phyloP scores from a whole-genome alignment of 495 filamentous ascomycete species.

The Alectoria sarmentosa region DNA sequence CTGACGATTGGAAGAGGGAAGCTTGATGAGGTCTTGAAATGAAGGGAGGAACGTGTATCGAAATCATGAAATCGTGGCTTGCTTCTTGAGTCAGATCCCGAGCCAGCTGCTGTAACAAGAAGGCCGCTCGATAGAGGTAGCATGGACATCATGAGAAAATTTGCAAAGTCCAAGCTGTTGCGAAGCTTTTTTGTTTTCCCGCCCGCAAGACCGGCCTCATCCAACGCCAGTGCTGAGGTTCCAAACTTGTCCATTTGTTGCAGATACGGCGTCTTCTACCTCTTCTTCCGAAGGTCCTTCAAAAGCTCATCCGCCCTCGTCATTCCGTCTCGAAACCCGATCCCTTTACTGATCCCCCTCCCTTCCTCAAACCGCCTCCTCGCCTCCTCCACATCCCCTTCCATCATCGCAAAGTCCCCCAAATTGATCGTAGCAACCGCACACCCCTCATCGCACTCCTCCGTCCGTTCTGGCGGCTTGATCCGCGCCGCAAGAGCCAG shows the following conservation, averaged over 20 bases:
- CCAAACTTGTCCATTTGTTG: neutral
- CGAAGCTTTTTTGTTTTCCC: neutral
- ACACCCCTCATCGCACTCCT: slow-evolving; percentile 82
- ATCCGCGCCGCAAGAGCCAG: slow-evolving; percentile 52
- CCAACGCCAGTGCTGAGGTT: neutral
- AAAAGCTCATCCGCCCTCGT: slow-evolving; percentile 51
- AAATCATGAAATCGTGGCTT: neutral
- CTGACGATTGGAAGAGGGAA: slow-evolving; percentile 4
- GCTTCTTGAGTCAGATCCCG: neutral
- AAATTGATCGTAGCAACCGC: slow-evolving; percentile 79
- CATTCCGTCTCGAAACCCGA: slow-evolving; percentile 60
- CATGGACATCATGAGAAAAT: neutral
- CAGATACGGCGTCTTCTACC: slow-evolving; percentile 24
- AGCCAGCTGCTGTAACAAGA: neutral
- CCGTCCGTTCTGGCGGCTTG: slow-evolving; percentile 51
- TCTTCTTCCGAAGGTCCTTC: slow-evolving; percentile 37
- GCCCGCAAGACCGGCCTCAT: neutral
- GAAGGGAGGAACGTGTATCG: no score
- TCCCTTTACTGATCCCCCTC: slow-evolving; percentile 48
- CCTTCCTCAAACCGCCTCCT: slow-evolving; percentile 57
- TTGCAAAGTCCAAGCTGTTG: neutral
- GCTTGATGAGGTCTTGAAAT: neutral
- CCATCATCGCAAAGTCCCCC: slow-evolving; percentile 69
- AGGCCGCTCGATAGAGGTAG: neutral
- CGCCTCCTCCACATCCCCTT: slow-evolving; percentile 59